Evolutionary conservation across 106 monocot species (phyloP), one percentile per base, ranked within the genome.

Genomic region (Allium sativum): DNA sequence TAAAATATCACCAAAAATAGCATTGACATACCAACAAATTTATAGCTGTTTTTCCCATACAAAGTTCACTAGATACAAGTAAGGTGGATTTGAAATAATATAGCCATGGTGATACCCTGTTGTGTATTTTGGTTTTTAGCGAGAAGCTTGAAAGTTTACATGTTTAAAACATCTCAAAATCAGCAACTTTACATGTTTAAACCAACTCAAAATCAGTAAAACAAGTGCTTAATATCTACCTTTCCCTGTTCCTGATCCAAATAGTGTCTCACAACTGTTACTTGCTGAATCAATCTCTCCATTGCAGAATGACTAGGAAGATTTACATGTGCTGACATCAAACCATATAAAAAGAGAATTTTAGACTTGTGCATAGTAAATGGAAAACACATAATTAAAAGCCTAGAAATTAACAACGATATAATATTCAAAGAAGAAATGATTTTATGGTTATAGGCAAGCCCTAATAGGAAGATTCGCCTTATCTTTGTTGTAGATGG

Each of bases 211-310:
- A 14, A 51, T 16, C 16, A 44, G 18, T 17, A 12, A 62, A 46
- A 62, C 8, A 12, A 18, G 17, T 8, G 14, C 18, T 13, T 45
- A 5, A 10, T 40, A 62, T 10, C 1, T 65, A 93, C 93, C 96
- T 87, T 91, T 69, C 82, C 84, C 47, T 74, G 54, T 56, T 91
- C 96, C 70, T 87, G 77, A 53, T 84, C 70, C 40, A 96, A 68
- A 61, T 45, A 74, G 54, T 84, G 84, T 42, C 80, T 73, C 50
- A 82, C 84, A 64, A 96, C 84, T 62, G 81, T 82, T 57, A 71
- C 59, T 73, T 96, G 96, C 62, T 87, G 90, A 58, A 90, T 75
- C 72, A 96, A 48, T 62, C 75, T 87, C 66, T 91, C 96, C 87
- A 96, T 76, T 58, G 83, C 74, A 61, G 96, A 91, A 81, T 87